Evolutionary conservation across 805 yeast genomes (phyloP).

Genomic region (Aciculoconidium aculeatum): DNA sequence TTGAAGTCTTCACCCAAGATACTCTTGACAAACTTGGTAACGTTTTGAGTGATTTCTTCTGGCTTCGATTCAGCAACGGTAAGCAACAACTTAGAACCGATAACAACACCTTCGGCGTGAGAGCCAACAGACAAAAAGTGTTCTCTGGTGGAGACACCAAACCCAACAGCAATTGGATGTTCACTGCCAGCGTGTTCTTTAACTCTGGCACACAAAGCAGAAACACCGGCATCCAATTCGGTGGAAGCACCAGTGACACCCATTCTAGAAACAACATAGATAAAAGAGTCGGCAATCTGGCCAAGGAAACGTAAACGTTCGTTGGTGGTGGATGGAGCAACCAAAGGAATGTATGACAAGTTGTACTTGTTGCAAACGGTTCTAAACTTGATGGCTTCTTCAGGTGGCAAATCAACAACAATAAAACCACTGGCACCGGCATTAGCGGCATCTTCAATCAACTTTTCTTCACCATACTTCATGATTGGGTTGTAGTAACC

Average conservation of each 20-base stretch:
- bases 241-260: constrained; percentile 92
- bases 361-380: constrained; percentile 60
- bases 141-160: constrained; percentile 92
- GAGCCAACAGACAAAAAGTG: constrained; percentile 78
- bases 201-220: constrained; percentile 66
- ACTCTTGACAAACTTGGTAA: constrained; percentile 59
- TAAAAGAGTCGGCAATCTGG: constrained; percentile 87
- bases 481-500: constrained; percentile 96
- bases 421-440: constrained; percentile 96
- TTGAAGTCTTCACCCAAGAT: constrained; percentile 56
- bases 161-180: constrained; percentile 86
- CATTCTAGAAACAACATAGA: constrained; percentile 96
- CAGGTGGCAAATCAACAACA: constrained; percentile 95
- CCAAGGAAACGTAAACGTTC: constrained; percentile 76
- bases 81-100: constrained; percentile 81
- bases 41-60: constrained; percentile 58
- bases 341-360: constrained; percentile 83
- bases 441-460: constrained; percentile 68
- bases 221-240: constrained; percentile 56
- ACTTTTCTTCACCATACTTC: constrained; percentile 80
- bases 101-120: constrained; percentile 90
- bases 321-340: constrained; percentile 95
- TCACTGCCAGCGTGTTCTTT: constrained; percentile 60
- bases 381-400: constrained; percentile 89
- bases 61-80: constrained; percentile 58